These are phyloP conservation scores for Huntiella savannae DNA, from an alignment of 2,329 filamentous ascomycete genomes.

Conservation along the genomic window DNA sequence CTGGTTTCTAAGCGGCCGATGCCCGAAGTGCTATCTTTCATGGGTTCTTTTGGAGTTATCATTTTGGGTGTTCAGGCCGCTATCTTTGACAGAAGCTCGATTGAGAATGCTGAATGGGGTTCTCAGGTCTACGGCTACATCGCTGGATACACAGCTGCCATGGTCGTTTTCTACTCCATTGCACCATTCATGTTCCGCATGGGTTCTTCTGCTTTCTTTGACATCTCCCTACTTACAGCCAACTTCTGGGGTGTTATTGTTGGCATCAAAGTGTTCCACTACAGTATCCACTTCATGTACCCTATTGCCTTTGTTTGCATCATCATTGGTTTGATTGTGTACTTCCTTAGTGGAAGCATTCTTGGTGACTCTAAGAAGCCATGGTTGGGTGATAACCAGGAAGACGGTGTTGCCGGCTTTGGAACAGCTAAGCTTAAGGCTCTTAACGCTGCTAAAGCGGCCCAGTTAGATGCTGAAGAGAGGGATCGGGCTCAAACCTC, in stretches of 20 bases:
- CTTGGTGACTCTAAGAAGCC: constrained; percentile 85
- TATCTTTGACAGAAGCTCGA: constrained; percentile 71
- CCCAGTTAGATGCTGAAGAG: not conserved
- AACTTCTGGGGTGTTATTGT: constrained; percentile 97
- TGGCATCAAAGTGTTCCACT: constrained; percentile 68
- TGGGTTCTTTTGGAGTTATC: constrained; percentile 70
- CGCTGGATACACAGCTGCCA: constrained; percentile 69
- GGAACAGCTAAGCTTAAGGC: constrained; percentile 73
- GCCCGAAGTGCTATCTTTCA: constrained; percentile 83
- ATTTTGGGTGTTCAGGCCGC: constrained; percentile 83
- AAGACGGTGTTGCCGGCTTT: constrained; percentile 56
- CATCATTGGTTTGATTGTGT: constrained; percentile 65
- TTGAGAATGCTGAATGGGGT: constrained; percentile 47
- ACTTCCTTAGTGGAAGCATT: constrained; percentile 68
- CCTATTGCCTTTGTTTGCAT: constrained; percentile 91
- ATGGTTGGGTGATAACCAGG: constrained; percentile 79
- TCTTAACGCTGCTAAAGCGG: constrained; percentile 30
- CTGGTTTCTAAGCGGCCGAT: constrained; percentile 70
- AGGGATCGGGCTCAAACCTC: not conserved
- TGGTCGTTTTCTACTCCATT: constrained; percentile 71
- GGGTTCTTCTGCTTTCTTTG: constrained; percentile 83
- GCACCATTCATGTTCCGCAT: constrained; percentile 80
- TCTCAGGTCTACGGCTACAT: constrained; percentile 59
- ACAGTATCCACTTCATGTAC: constrained; percentile 72
- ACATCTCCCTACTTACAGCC: constrained; percentile 79